Base-by-base conservation (phyloP, 352 stramenopile species). In the Phytophthora cryptogea region DNA sequence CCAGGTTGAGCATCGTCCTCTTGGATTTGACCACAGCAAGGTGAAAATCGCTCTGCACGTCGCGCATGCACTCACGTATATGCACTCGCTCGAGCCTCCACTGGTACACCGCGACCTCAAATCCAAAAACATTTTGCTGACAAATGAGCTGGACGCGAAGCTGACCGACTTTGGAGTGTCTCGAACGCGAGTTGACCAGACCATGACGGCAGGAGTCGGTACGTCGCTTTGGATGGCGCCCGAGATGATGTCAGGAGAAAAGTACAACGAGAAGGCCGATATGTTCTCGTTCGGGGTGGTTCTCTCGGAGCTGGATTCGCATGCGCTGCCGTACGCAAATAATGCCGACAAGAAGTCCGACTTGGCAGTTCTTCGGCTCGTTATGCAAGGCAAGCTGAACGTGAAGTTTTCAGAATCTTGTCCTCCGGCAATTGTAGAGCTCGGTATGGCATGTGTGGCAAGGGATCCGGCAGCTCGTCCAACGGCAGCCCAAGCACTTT, bases 81-180 rank as follows among this genome's bases (percentile, higher is more conserved):
- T 78, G 40, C 69, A 78, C 40, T 66, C 53, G 20, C 33, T 72
- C 1, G 54, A 62, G 11, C 63, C 49, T 28, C 58, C 49, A 5
- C 5, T 60, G 13, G 50, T 66, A 20, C 57, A 66, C 20, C 57
- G 57, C 3, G 57, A 66, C 42, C 44, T 76, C 8, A 73, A 72
- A 39, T 74, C 63, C 13, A 61, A 66, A 26, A 76, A 74, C 35
- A 70, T 76, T 27, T 37, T 76, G 26, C 42, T 76, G 14, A 61
- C 49, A 4, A 40, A 44, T 16, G 36, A 68, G n/a, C 16, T 68
- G 1, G 58, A 68, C n/a, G 66, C 61, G 3, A 76, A 76, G 23
- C 27, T 76, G 23, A 78, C 72, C 13, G 75, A 82, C 47, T 82
- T 84, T 57, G 71, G 68, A 0, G 61, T 63, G 3, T 75, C 68